phyloP scores from a whole-genome alignment of 2,329 filamentous ascomycete species.

The Alternaria rosae region DNA sequence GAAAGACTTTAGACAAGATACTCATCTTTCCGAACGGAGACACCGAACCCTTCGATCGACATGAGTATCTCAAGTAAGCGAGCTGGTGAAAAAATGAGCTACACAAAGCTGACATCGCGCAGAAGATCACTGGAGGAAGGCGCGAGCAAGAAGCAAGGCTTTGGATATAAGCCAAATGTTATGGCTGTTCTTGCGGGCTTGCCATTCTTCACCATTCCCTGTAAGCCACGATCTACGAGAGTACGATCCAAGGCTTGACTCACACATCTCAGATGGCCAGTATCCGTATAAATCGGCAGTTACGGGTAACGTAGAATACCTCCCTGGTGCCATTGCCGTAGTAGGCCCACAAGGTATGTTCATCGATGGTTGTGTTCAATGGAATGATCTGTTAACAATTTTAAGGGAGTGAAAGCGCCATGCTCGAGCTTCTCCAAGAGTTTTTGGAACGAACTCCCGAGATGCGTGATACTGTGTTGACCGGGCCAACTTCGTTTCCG shows the following conservation, averaged over 20 bases:
- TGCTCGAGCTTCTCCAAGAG: neutral
- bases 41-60: neutral
- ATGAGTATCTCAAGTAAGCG: neutral
- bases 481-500: neutral
- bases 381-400: neutral
- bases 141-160: neutral
- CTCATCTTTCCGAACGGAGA: neutral
- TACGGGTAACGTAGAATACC: neutral
- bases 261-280: neutral
- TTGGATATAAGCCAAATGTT: neutral
- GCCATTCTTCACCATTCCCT: neutral
- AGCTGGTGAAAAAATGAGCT: rapidly evolving
- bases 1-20: neutral
- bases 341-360: neutral
- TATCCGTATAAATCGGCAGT: neutral
- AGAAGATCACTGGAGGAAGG: neutral
- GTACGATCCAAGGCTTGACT: neutral
- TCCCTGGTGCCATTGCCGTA: neutral
- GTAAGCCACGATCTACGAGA: neutral
- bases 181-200: neutral
- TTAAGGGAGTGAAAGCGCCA: neutral
- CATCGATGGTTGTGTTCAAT: neutral
- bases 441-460: neutral
- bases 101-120: rapidly evolving
- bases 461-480: neutral